Base-by-base conservation (phyloP, 1,139 yeast species). In the Eremothecium coryli region DNA sequence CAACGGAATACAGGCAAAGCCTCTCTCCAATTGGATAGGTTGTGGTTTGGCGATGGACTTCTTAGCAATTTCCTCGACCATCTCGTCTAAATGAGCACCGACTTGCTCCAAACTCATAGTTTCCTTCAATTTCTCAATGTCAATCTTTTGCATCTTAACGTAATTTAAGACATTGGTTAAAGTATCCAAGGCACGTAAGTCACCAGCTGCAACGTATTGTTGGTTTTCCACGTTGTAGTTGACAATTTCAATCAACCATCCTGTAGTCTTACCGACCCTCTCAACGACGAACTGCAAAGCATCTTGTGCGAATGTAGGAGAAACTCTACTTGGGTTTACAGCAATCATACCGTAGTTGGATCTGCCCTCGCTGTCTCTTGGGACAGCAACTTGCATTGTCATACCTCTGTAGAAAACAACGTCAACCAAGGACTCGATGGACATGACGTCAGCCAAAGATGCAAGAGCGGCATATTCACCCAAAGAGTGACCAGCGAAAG, bases 301-400 rank as follows among this genome's bases (percentile, higher is more conserved):
- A 44, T 93, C 81, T 62, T 90, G 97, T 52, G 76, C 73, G 67
- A 90, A 90, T 9, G 95, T 82, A 39, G 84, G 66, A 41, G 84
- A 76, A 43, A 90, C 82, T 66, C 98, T 79, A 40, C 93, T 73
- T 55, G 99, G 99, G 67, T 93, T 90, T 41, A 90, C 90, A 35
- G 99, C 98, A 69, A 86, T 76, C 99, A 90, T 90, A 70, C 98
- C 97, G 57, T 90, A 90, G 70, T 93, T 90, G 42, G 98, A 90
- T 67, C 98, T 81, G 34, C 99, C 99, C 35, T 66, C 60, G 39
- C 78, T 73, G 64, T 90, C 99, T 67, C 99, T 79, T 57, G 97
- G 97, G 47, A 90, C 99, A 31, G 98, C 98, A 46, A 90, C 98
- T 71, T 90, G 98, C 98, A 90, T 90, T 32, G 99, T 90, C 98